Evolutionary conservation across 495 filamentous ascomycete species (phyloP), one percentile per base, ranked within the genome.

Genomic region (Paragyromitra xinjiangensis): DNA sequence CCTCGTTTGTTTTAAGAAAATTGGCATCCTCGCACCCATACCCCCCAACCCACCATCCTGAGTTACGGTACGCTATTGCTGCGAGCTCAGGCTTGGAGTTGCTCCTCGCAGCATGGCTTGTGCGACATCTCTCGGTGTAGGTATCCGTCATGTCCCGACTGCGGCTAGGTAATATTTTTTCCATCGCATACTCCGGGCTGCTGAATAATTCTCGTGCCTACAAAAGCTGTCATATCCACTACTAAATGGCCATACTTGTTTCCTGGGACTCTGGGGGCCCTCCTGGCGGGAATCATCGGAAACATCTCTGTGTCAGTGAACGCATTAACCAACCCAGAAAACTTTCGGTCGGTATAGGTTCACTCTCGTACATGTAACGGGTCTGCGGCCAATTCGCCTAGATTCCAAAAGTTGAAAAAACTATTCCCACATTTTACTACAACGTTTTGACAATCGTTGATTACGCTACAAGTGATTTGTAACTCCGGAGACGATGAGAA

Each of bases 1-100:
- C 53, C 39, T 78, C 50, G 16, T 66, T 48, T 61, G 75, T 61
- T 78, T 79, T 51, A 67, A 71, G 48, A 59, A 71, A 66, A 64
- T 59, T 59, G 66, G 61, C 66, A 53, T 61, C 58, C 64, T 56
- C 70, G 37, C 56, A 78, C 65, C 73, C 45, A 48, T 55, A 62
- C 50, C 65, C 68, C 73, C 71, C 77, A 66, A 78, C 77, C 77
- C 77, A 79, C 77, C 77, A 78, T 71, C 77, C 77, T 71, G 77
- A 79, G 77, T 73, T 78, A 59, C 75, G 77, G 77, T 78, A 79
- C 67, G 75, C 73, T 79, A 59, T 66, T 79, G 73, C 77, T 78
- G 73, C 64, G 56, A 78, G 59, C 45, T 62, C 50, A 72, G 48
- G 77, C 67, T 78, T 79, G 44, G 77, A 79, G 77, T 78, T 78